These are phyloP conservation scores for Fusarium coffeatum DNA, from an alignment of 2,329 filamentous ascomycete species.

Conservation along the genomic window DNA sequence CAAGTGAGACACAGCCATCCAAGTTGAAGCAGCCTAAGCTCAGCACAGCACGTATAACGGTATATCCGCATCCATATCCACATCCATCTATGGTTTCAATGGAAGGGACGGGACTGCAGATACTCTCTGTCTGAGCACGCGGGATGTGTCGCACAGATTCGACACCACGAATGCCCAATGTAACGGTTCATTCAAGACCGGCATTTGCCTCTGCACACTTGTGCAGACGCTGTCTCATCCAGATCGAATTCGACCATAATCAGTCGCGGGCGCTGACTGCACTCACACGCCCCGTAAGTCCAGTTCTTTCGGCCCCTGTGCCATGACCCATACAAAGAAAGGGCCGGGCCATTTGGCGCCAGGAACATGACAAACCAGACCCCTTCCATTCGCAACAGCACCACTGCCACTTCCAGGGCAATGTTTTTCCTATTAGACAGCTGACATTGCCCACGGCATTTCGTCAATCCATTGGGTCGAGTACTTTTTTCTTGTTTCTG, in stretches of 20 bases:
- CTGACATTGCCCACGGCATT: not conserved
- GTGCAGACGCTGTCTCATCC: conserved; percentile 42
- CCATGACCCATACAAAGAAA: conserved; percentile 30
- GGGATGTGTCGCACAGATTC: conserved; percentile 40
- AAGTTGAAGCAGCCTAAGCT: not conserved
- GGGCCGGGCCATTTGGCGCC: conserved; percentile 33
- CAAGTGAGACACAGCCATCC: conserved; percentile 7
- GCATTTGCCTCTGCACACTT: conserved; percentile 38
- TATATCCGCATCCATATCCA: conserved; percentile 18
- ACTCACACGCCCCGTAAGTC: conserved; percentile 16
- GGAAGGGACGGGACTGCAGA: conserved; percentile 10
- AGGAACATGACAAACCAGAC: conserved; percentile 14
- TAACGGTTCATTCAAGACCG: conserved; percentile 28
- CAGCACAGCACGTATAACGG: not conserved
- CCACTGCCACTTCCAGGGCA: conserved; percentile 3
- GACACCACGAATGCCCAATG: conserved; percentile 25
- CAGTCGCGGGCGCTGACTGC: conserved; percentile 30
- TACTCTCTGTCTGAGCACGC: conserved; percentile 15
- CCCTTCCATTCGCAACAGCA: conserved; percentile 13
- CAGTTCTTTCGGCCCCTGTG: conserved; percentile 27
- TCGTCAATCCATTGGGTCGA: conserved; percentile 18
- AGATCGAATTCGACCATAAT: conserved; percentile 26
- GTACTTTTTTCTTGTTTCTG: conserved; percentile 27
- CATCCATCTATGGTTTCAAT: conserved; percentile 14
- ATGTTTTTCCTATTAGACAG: not conserved